phyloP scores from a whole-genome alignment of 2,329 filamentous ascomycete genomes.

The Cylindrodendrum hubeiense region DNA sequence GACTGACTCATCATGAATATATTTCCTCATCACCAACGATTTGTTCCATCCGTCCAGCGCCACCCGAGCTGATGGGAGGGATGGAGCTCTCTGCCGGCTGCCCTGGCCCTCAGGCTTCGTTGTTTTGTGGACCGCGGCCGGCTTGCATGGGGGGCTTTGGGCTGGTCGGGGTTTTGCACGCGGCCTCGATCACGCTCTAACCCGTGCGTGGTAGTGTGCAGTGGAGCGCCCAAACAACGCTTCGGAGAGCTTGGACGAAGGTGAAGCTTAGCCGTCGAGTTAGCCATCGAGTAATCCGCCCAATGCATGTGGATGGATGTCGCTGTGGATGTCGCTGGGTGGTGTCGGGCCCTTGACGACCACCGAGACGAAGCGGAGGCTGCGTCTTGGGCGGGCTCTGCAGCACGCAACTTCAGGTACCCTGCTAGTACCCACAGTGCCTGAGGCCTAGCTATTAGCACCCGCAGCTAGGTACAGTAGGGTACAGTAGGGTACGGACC shows the following conservation, averaged over 20 bases:
- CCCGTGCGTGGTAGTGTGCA: neutral
- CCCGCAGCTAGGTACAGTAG: neutral
- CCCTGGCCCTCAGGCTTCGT: neutral
- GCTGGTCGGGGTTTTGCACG: conserved; percentile 11
- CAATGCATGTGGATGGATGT: neutral
- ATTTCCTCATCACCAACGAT: neutral
- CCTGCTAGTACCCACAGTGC: neutral
- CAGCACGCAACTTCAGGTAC: neutral
- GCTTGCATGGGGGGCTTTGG: conserved; percentile 5
- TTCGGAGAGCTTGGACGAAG: neutral
- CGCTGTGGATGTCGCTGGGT: too few species aligned
- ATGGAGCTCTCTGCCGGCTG: neutral
- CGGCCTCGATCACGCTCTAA: conserved; percentile 15
- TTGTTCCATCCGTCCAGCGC: neutral
- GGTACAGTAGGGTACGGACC: neutral
- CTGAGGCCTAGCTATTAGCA: neutral
- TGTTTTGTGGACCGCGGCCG: conserved; percentile 14
- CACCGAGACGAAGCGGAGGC: neutral
- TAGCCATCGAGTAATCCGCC: neutral
- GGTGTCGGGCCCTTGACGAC: neutral
- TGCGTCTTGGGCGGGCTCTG: neutral
- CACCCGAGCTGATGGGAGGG: neutral
- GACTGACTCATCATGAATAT: neutral
- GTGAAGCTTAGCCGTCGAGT: neutral
- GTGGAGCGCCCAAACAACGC: neutral